Evolutionary conservation across 2,329 filamentous ascomycete genomes (phyloP), one percentile per base, ranked within the genome.

Genomic region (Amauroascus niger): DNA sequence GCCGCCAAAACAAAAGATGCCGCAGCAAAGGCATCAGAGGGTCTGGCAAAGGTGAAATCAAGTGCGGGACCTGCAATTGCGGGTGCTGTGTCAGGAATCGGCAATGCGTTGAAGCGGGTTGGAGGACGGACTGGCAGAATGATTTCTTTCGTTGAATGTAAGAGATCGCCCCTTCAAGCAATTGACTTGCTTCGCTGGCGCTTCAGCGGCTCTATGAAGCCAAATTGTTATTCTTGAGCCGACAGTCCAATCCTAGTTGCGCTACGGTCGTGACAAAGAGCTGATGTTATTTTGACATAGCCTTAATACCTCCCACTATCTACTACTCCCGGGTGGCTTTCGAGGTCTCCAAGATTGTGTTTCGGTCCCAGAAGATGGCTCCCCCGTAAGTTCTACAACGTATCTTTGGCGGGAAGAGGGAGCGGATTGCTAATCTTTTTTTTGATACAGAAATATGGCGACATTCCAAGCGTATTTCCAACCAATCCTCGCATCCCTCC

Each of bases 261-360:
- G 35, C 9, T 16, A 26, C 18, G 6, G 16, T 24, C 16, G 4
- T 14, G 35, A 44, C 11, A 43, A 18, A 8, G 16, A 18, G n/a
- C 49, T 51, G 30, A 51, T 18, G 8, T n/a, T 40, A 33, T 22
- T n/a, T 30, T 53, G 14, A 3, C 14, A 28, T 48, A 55, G 54
- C 54, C 49, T 52, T 56, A 53, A 56, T 90, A 63, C 93, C 93
- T 63, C 83, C 84, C 58, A 84, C 89, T 60, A 69, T 94, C 69
- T 96, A 96, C 82, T 98, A 97, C 79, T 83, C 85, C 66, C 87
- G 83, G 71, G 91, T 97, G 68, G 86, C 79, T 64, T 75, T 90
- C 60, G 93, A 98, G 79, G 79, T 97, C 57, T 80, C 80, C 69
- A 95, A 87, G 80, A 79, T 96, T 62, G 82, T 97, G 62, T 88